Base-by-base conservation (phyloP, 2,329 filamentous ascomycete genomes). In the Ophiostoma perfectum region DNA sequence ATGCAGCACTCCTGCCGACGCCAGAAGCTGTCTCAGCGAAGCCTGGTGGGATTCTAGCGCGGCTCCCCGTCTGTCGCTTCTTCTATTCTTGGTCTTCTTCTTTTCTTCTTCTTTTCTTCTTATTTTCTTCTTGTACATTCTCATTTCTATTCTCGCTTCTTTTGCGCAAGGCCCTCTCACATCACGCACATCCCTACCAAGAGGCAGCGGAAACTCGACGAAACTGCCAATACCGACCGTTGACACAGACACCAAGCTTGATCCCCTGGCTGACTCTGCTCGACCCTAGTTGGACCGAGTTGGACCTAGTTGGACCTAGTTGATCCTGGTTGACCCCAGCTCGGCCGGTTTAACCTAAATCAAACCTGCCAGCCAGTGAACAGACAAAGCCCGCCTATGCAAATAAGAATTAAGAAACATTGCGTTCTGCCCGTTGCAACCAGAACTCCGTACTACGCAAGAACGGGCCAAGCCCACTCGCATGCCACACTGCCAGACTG, bases 321-420 rank as follows among this genome's bases (percentile, higher is more conserved):
- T 38, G 27, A 38, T 27, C 55, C 49, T 36, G 11, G 49, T n/a
- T 55, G 49, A 18, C 11, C n/a, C 9, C 7, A 18, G 45, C 3
- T 49, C 14, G 45, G 45, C 14, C n/a, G n/a, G 49, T 55, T 18
- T 27, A 27, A 55, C 27, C 27, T 27, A 27, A 27, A 27, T 1
- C 27, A 27, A 27, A 27, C 27, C 27, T 27, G 27, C 27, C 27
- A 27, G 27, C 27, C 27, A 36, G 49, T 55, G n/a, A 11, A 45
- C 8, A 44, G 49, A 52, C 49, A 6, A 52, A 52, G 42, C 42
- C 7, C n/a, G 12, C 42, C 7, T 44, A 55, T 8, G 7, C n/a
- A 49, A 49, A 49, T 49, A 49, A 49, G 16, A 55, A 27, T 55
- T 27, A 55, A 55, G 49, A 55, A 55, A 55, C 49, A 55, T 27